Percentiles rank a stretch among this genome's conserved stretches.
phyloP scores from a whole-genome alignment of 2,329 filamentous ascomycete genomes.

The Diplocarpon rosae region DNA sequence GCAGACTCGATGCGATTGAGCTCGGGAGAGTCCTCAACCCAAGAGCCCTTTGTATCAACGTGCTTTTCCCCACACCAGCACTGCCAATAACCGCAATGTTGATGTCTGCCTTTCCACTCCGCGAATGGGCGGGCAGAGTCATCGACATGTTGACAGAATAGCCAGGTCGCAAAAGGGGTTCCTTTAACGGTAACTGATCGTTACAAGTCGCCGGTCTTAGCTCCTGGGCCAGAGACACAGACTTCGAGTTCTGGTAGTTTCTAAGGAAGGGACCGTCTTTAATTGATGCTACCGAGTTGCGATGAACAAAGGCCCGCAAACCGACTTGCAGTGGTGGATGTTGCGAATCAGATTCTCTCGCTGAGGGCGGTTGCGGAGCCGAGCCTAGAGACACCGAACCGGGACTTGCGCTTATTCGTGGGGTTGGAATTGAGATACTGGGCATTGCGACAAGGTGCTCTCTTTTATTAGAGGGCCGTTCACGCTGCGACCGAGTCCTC shows the following conservation, averaged over 20 bases:
- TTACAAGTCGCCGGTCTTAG: conserved; percentile 22
- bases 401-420: conserved; percentile 11
- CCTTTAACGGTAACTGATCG: conserved; percentile 10
- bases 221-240: conserved; percentile 26
- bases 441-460: conserved; percentile 5
- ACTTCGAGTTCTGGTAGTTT: conserved; percentile 32
- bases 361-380: conserved; percentile 11
- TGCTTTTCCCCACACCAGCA: conserved; percentile 55
- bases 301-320: conserved; percentile 21
- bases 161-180: conserved; percentile 10
- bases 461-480: conserved; percentile 4
- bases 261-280: conserved; percentile 46
- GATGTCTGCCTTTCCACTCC: conserved; percentile 36
- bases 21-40: conserved; percentile 42
- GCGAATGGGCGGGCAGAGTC: conserved; percentile 21
- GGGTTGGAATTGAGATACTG: conserved; percentile 5
- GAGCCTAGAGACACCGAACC: conserved; percentile 12
- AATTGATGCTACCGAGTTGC: conserved; percentile 42
- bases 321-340: conserved; percentile 8
- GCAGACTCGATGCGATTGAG: conserved; percentile 43
- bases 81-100: conserved; percentile 58
- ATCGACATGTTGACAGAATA: conserved; percentile 14
- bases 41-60: conserved; percentile 54
- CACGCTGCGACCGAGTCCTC: conserved; percentile 8
- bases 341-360: conserved; percentile 4